These are phyloP conservation scores for Xylaria telfairii DNA, from an alignment of 495 filamentous ascomycete species.

Conservation along the genomic window DNA sequence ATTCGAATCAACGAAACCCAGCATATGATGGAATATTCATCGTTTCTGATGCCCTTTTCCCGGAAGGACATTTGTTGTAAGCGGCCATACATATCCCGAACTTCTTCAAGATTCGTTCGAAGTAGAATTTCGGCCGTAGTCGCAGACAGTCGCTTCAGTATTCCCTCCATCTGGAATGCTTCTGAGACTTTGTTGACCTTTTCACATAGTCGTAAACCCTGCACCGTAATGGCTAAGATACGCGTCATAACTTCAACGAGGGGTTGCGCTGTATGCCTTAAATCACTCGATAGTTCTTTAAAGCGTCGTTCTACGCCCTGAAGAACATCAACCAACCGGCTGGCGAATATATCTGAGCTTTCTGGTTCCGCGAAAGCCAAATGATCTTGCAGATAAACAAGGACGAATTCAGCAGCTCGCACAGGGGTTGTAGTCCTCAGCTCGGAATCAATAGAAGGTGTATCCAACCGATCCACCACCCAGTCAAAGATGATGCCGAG, in stretches of 20 bases:
- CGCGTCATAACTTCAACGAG: slow-evolving; percentile 39
- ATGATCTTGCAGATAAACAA: slow-evolving; percentile 48
- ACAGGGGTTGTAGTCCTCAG: slow-evolving; percentile 22
- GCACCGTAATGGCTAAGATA: slow-evolving; percentile 36
- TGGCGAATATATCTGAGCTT: slow-evolving; percentile 47
- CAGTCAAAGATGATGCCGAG: slow-evolving; percentile 64
- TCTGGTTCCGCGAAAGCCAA: slow-evolving; percentile 41
- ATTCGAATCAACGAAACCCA: slow-evolving; percentile 72
- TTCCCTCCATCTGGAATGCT: slow-evolving; percentile 48
- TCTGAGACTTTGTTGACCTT: slow-evolving; percentile 34
- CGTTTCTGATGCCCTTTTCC: slow-evolving; percentile 70
- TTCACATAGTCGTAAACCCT: slow-evolving; percentile 45
- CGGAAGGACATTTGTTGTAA: slow-evolving; percentile 58
- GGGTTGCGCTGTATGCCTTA: slow-evolving; percentile 22
- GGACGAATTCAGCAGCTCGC: slow-evolving; percentile 46
- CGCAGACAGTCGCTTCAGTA: slow-evolving; percentile 47
- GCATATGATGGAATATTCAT: slow-evolving; percentile 63
- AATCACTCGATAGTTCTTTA: slow-evolving; percentile 29
- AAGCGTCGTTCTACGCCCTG: slow-evolving; percentile 45
- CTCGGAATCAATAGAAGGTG: slow-evolving; percentile 14
- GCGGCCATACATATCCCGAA: slow-evolving; percentile 69
- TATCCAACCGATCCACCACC: slow-evolving; percentile 53
- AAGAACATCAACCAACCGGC: slow-evolving; percentile 53
- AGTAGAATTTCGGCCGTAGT: slow-evolving; percentile 50
- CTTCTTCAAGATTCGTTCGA: slow-evolving; percentile 52